A percentile compares a stretch with the other conserved stretches of the same genome.
These are phyloP conservation scores for Mortierella sp. DNA, from an alignment of 371 early-diverging fungal species.

Conservation along the genomic window DNA sequence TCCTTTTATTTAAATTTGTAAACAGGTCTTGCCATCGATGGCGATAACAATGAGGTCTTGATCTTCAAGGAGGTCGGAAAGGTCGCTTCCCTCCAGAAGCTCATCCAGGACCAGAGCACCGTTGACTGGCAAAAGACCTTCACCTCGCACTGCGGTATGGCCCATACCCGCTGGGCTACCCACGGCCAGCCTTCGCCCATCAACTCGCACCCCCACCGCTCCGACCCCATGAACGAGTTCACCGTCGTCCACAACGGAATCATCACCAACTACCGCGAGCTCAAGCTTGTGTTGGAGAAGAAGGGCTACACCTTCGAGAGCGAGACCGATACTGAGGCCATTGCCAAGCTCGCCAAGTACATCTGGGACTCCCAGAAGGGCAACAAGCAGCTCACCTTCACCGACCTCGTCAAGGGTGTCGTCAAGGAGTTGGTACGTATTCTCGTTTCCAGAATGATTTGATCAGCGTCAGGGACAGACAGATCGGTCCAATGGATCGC, in stretches of 20 bases:
- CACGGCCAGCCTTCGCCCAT: slow-evolving; percentile 96
- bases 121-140: slow-evolving; percentile 74
- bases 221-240: slow-evolving; percentile 92
- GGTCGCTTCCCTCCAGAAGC: slow-evolving; percentile 90
- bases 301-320: slow-evolving; percentile 97
- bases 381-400: slow-evolving; percentile 79
- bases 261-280: slow-evolving; percentile 99
- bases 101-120: slow-evolving; percentile 78
- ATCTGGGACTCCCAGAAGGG: slow-evolving; percentile 93
- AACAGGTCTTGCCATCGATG: slow-evolving; percentile 92
- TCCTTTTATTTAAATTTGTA: neutral
- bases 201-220: slow-evolving; percentile 99
- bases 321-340: slow-evolving; percentile 99
- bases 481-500: too few species aligned
- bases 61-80: slow-evolving; percentile 98
- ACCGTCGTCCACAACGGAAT: slow-evolving; percentile 99
- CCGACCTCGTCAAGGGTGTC: slow-evolving; percentile 92
- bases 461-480: too few species aligned
- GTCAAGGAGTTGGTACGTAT: slow-evolving; percentile 86
- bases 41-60: slow-evolving; percentile 83
- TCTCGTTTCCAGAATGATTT: neutral
- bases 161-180: slow-evolving; percentile 99
- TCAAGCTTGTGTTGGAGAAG: slow-evolving; percentile 95
- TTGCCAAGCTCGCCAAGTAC: slow-evolving; percentile 98
- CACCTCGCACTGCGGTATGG: slow-evolving; percentile 92